Evolutionary conservation across 176 grass and related monocot genomes (phyloP).

Genomic region (Elaeis guineensis): DNA sequence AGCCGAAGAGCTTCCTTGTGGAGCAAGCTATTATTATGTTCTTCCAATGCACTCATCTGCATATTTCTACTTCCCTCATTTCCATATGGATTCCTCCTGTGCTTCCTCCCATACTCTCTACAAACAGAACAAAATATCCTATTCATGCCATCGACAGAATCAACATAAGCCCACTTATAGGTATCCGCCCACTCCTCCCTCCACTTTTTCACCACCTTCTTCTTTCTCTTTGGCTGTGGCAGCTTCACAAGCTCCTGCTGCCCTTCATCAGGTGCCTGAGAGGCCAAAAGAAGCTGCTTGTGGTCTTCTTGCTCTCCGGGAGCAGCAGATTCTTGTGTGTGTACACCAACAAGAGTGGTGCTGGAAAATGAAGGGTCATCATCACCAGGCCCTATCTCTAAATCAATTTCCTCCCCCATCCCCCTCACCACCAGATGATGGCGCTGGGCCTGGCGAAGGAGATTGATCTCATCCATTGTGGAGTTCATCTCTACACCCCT

Average conservation of each 20-base stretch:
- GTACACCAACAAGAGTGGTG: slow-evolving; percentile 44
- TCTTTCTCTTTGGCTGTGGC: slow-evolving; percentile 81
- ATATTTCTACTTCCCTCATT: slow-evolving; percentile 99
- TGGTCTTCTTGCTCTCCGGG: slow-evolving; percentile 57
- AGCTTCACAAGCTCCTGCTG: slow-evolving; percentile 36
- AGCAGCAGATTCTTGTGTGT: slow-evolving; percentile 33
- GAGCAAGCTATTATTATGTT: slow-evolving; percentile 97
- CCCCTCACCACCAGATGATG: slow-evolving; percentile 76
- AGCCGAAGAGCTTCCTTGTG: slow-evolving; percentile 93
- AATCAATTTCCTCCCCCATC: slow-evolving; percentile 89
- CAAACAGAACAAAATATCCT: slow-evolving; percentile 95
- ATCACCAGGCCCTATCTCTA: slow-evolving; percentile 76
- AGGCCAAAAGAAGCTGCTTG: slow-evolving; percentile 71
- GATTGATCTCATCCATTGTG: slow-evolving; percentile 77
- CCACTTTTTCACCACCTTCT: slow-evolving; percentile 99
- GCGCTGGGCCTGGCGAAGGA: slow-evolving; percentile 68
- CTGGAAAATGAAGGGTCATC: slow-evolving; percentile 70
- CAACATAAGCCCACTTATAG: slow-evolving; percentile 97
- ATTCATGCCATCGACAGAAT: slow-evolving; percentile 65
- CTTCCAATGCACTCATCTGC: slow-evolving; percentile 99
- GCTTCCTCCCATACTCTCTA: slow-evolving; percentile 95
- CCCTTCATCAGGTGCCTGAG: slow-evolving; percentile 33
- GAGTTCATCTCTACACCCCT: slow-evolving; percentile 43
- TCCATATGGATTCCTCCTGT: slow-evolving; percentile 90
- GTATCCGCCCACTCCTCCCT: slow-evolving; percentile 94